phyloP scores from a whole-genome alignment of 129 eudicot species.

The Chrysanthemum makinoi region DNA sequence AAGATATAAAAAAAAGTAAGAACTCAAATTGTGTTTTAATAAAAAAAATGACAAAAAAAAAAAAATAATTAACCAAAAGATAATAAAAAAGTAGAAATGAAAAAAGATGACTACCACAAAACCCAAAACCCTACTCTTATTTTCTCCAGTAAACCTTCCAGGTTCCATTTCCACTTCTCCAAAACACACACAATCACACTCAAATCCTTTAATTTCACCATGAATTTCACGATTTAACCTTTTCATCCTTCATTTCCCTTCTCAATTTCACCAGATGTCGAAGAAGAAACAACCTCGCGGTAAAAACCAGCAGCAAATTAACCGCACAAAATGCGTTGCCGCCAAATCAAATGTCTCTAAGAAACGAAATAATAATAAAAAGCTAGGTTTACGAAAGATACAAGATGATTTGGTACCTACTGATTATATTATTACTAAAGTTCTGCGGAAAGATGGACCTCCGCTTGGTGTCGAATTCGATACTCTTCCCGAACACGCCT shows the following conservation, averaged over 20 bases:
- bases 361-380: constrained; percentile 32
- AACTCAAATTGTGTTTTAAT: too few relatives aligned
- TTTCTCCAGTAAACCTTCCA: constrained; percentile 29
- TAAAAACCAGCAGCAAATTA: constrained; percentile 25
- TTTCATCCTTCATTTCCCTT: background rate
- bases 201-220: constrained; percentile 15
- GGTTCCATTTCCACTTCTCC: constrained; percentile 6
- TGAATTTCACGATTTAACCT: constrained; percentile 16
- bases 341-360: constrained; percentile 33
- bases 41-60: too few relatives aligned
- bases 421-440: constrained; percentile 51
- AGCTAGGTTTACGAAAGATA: constrained; percentile 25
- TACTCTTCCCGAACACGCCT: constrained; percentile 60
- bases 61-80: too few relatives aligned
- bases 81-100: background rate
- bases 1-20: accelerated
- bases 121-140: constrained; percentile 44
- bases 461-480: constrained; percentile 72
- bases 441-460: constrained; percentile 82
- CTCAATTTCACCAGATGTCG: constrained; percentile 22
- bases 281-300: constrained; percentile 19
- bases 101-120: constrained; percentile 26
- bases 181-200: constrained; percentile 7
- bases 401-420: constrained; percentile 54
- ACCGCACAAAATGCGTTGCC: constrained; percentile 25